Evolutionary conservation across 495 filamentous ascomycete species (phyloP), one percentile per base, ranked within the genome.

Genomic region (Tuber umbilicatum): DNA sequence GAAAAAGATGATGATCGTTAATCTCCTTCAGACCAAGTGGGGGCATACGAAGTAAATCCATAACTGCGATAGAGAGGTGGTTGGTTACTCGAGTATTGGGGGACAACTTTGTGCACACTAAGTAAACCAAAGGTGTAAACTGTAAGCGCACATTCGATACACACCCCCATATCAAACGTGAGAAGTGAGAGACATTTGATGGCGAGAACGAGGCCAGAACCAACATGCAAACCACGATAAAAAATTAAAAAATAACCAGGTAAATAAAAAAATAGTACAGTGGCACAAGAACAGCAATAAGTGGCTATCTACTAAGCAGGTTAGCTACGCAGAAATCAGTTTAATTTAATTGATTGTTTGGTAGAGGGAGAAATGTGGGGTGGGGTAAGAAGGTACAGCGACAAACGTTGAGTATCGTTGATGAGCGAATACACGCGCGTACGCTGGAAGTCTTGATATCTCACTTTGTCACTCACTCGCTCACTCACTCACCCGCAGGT

Each of bases 231-330:
- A 31, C 55, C 55, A 12, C 55, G 27, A 35, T 35, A 64, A 64
- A 6, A 64, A n/a, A n/a, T n/a, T n/a, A n/a, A n/a, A 64, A 64
- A 64, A 64, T 14, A 64, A 64, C 16, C 4, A 35, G 55, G n/a
- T 14, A 60, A 35, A 64, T 14, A 17, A 35, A 12, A 12, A 17
- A 64, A 64, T 64, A 64, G 55, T 64, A 31, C 27, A 35, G 31
- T 31, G 55, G 27, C 19, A 64, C 55, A 35, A 31, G 55, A 16
- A 35, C 16, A 64, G 55, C 31, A 64, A 64, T 19, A 64, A 35
- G 55, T 64, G 14, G 55, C 55, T 64, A 35, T 64, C 27, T 64
- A 64, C 55, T 17, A 64, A 64, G 55, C 55, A 64, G 55, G 55
- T 64, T 64, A 64, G 55, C 55, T 64, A 64, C 27, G 55, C 55